Conservation (phyloP, 2,329 filamentous ascomycete species). For the Ophiosphaerella herpotricha region DNA sequence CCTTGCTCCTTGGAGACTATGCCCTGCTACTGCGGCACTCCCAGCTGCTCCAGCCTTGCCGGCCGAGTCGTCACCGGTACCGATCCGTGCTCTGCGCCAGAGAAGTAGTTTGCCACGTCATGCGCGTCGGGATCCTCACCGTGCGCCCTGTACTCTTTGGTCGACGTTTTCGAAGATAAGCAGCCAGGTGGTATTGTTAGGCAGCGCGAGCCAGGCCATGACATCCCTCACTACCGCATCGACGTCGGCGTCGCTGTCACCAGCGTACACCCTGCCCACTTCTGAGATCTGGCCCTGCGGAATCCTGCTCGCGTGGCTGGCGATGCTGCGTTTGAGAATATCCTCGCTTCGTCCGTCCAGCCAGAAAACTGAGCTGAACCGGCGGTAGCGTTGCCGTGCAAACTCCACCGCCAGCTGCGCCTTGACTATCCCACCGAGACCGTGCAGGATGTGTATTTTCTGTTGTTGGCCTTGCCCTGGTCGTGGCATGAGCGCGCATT, state of each 20-base stretch:
- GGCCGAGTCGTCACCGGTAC: conserved; percentile 27
- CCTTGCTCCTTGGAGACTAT: conserved; percentile 15
- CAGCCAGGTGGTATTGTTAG: conserved; percentile 23
- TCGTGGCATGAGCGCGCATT: too few relatives aligned
- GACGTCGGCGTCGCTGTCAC: conserved; percentile 9
- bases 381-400: conserved; percentile 18
- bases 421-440: conserved; percentile 33
- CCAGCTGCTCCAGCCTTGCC: conserved; percentile 19
- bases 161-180: conserved; percentile 29
- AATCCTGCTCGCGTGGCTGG: conserved; percentile 19
- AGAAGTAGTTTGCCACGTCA: conserved; percentile 17
- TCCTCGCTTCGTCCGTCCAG: conserved; percentile 24
- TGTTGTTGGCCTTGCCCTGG: too few relatives aligned
- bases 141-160: conserved; percentile 7
- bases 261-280: conserved; percentile 16
- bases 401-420: conserved; percentile 32
- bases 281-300: conserved; percentile 17
- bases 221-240: conserved; percentile 24
- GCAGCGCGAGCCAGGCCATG: conserved; percentile 14
- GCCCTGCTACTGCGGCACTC: conserved; percentile 15
- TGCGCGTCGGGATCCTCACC: conserved; percentile 17
- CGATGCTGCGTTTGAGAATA: conserved; percentile 25
- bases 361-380: conserved; percentile 29
- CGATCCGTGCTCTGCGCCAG: conserved; percentile 23
- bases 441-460: conserved; percentile 8